Evolutionary conservation across 1,139 yeast genomes (phyloP).

Genomic region (Protomyces lactucae-debilis): DNA sequence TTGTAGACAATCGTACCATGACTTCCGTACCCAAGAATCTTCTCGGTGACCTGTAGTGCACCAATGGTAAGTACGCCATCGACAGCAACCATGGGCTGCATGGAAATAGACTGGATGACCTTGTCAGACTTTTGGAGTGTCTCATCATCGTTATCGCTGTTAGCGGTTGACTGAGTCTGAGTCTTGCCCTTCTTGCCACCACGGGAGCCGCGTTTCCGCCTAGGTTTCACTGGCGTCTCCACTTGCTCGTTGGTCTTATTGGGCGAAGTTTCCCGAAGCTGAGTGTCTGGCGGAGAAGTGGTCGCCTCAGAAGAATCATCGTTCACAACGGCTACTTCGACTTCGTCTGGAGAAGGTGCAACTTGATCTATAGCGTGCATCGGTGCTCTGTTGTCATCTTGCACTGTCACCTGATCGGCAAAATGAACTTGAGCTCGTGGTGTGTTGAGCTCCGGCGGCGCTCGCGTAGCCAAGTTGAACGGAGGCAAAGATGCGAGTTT

Average conservation of each 20-base stretch:
- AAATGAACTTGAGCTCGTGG: neutral
- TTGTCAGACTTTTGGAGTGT: neutral
- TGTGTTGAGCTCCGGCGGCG: neutral
- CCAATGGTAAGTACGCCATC: conserved; percentile 22
- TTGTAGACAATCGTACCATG: conserved; percentile 93
- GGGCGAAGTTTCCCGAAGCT: neutral
- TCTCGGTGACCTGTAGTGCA: conserved; percentile 53
- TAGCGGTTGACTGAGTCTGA: neutral
- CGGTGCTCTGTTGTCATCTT: neutral
- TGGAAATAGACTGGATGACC: conserved; percentile 13
- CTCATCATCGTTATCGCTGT: neutral
- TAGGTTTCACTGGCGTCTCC: conserved; percentile 2
- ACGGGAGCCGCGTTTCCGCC: conserved; percentile 23
- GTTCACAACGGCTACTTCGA: neutral
- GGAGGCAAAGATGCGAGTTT: neutral
- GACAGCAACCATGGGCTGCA: neutral
- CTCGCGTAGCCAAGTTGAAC: neutral
- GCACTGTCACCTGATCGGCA: neutral
- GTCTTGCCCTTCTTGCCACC: conserved; percentile 18
- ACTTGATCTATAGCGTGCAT: neutral
- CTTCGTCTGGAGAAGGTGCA: neutral
- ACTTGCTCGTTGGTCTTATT: neutral
- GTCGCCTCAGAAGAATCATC: neutral
- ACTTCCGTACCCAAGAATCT: conserved; percentile 85
- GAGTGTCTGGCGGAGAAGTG: neutral